Evolutionary conservation across 2,329 filamentous ascomycete genomes (phyloP).

Genomic region (Rhinocladiella mackenziei): DNA sequence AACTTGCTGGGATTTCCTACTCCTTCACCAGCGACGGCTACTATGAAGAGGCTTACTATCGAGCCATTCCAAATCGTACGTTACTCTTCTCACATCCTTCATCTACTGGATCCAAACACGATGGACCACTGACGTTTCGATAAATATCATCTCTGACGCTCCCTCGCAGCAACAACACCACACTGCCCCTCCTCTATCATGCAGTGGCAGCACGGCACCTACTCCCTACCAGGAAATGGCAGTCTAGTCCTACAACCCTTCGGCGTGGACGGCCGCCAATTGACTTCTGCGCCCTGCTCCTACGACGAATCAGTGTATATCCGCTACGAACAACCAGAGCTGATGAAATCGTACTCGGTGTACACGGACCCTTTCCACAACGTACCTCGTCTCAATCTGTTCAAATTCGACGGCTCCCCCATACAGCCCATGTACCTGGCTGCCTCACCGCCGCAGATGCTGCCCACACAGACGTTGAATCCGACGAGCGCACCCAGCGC

Average conservation of each 20-base stretch:
- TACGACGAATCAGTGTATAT: constrained; percentile 55
- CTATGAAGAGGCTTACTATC: constrained; percentile 67
- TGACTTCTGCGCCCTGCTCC: constrained; percentile 62
- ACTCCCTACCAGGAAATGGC: constrained; percentile 53
- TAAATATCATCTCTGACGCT: constrained; percentile 1
- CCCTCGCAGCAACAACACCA: constrained; percentile 51
- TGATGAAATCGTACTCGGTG: constrained; percentile 52
- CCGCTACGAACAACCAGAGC: constrained; percentile 62
- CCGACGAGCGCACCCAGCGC: constrained; percentile 43
- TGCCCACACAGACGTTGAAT: constrained; percentile 64
- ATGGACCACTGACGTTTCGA: no score
- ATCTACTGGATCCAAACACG: background rate
- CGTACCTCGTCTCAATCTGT: constrained; percentile 61
- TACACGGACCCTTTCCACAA: constrained; percentile 59
- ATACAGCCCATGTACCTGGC: constrained; percentile 66
- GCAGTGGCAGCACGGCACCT: constrained; percentile 70
- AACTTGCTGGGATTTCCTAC: constrained; percentile 66
- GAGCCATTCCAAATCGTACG: constrained; percentile 65
- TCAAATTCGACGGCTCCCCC: constrained; percentile 59
- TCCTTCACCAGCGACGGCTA: constrained; percentile 66
- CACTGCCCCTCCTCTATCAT: constrained; percentile 62
- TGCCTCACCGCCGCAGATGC: constrained; percentile 62
- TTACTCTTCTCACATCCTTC: constrained; percentile 26
- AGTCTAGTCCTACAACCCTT: constrained; percentile 59
- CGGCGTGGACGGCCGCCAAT: constrained; percentile 62